Evolutionary conservation across 73 alveolate genomes (phyloP).

Genomic region (Tetrahymena malaccensis): DNA sequence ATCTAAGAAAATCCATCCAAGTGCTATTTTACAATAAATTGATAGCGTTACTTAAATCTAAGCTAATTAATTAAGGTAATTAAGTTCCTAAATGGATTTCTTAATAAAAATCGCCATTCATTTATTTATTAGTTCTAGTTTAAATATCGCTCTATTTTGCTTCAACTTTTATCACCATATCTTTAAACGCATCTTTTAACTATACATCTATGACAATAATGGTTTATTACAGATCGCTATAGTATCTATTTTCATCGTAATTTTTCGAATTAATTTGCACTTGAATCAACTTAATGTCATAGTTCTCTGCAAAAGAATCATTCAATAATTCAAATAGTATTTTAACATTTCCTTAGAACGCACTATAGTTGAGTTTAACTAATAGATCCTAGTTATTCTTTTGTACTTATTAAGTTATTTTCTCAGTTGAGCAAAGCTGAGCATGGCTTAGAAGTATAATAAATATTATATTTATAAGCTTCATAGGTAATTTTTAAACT

Average conservation of each 20-base stretch:
- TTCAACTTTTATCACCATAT: background rate
- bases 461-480: too few relatives aligned
- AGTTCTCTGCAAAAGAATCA: background rate
- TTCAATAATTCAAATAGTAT: background rate
- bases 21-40: background rate
- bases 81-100: background rate
- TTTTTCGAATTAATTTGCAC: background rate
- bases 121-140: background rate
- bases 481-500: too few relatives aligned
- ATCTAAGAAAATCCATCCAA: background rate
- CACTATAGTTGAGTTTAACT: background rate
- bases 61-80: background rate
- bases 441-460: background rate
- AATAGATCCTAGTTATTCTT: background rate
- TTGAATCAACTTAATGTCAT: background rate
- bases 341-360: background rate
- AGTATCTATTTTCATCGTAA: background rate
- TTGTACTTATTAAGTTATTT: background rate
- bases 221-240: background rate
- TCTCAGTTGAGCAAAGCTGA: background rate
- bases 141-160: background rate
- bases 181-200: background rate
- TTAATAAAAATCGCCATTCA: background rate
- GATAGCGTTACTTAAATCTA: background rate
- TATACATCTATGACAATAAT: background rate